Evolutionary conservation across 768 basidiomycete genomes (phyloP).

Genomic region (Lanmaoa rubissima): DNA sequence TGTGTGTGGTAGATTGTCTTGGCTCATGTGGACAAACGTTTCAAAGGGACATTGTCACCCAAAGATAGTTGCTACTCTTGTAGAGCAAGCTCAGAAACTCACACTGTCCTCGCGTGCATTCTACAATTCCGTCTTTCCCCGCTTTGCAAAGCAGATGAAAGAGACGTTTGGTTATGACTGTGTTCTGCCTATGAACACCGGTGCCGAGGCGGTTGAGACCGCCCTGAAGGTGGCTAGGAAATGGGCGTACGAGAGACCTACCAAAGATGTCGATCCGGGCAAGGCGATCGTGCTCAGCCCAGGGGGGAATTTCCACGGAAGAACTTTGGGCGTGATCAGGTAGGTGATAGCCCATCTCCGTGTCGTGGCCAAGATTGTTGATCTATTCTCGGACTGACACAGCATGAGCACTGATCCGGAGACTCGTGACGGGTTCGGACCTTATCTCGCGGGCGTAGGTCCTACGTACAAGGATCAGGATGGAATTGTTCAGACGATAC

Average conservation of each 20-base stretch:
- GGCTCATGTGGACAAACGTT: slow-evolving; percentile 16
- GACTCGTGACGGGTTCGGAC: slow-evolving; percentile 83
- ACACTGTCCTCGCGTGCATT: slow-evolving; percentile 96
- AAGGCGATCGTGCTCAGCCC: slow-evolving; percentile 85
- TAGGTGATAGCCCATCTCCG: slow-evolving; percentile 25
- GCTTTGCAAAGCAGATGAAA: slow-evolving; percentile 84
- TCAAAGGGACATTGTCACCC: slow-evolving; percentile 88
- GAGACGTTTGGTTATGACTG: slow-evolving; percentile 89
- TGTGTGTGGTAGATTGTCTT: neutral
- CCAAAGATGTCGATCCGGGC: slow-evolving; percentile 48
- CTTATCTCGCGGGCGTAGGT: slow-evolving; percentile 83
- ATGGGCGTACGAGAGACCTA: slow-evolving; percentile 94
- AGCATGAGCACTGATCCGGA: slow-evolving; percentile 97
- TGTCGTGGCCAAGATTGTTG: neutral
- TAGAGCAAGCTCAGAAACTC: slow-evolving; percentile 82
- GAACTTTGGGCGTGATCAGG: slow-evolving; percentile 88
- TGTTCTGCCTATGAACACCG: slow-evolving; percentile 99
- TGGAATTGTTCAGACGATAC: slow-evolving; percentile 56
- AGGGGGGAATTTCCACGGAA: slow-evolving; percentile 92
- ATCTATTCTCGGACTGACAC: slow-evolving; percentile 16
- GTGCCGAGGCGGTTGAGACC: slow-evolving; percentile 97
- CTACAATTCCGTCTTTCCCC: slow-evolving; percentile 89
- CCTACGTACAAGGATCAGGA: slow-evolving; percentile 62
- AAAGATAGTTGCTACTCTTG: slow-evolving; percentile 74
- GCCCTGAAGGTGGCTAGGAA: slow-evolving; percentile 94